phyloP scores from a whole-genome alignment of 139 green algal genomes.

The Microglena sp. region DNA sequence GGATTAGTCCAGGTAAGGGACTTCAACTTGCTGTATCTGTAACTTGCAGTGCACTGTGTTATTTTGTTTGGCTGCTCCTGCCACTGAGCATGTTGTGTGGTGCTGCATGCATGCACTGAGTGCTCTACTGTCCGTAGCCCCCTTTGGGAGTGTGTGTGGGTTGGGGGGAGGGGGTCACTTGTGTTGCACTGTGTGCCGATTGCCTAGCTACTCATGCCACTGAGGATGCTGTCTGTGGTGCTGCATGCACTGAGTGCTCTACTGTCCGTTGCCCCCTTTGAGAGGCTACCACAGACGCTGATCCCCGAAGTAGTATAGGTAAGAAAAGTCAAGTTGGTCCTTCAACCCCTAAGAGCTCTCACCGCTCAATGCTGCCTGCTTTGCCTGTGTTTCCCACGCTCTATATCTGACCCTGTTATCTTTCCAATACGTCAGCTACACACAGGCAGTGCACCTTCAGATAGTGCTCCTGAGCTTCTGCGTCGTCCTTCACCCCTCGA shows the following conservation, averaged over 20 bases:
- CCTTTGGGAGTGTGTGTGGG: too few species aligned
- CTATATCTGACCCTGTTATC: too few species aligned
- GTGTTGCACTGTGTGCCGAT: not conserved
- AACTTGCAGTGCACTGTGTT: not conserved
- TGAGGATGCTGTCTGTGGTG: not conserved
- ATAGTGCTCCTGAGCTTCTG: not conserved
- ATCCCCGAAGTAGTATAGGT: conserved; percentile 14
- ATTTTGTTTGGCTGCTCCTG: not conserved
- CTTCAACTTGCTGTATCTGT: too few species aligned
- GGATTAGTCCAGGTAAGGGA: not conserved
- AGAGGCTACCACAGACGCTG: conserved; percentile 41
- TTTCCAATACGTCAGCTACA: too few species aligned
- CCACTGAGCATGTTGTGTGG: not conserved
- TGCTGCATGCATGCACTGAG: too few species aligned
- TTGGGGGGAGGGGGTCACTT: too few species aligned
- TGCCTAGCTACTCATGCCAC: not conserved
- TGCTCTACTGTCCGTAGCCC: not conserved
- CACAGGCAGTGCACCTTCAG: not conserved
- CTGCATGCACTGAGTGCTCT: not conserved
- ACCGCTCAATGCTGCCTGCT: not conserved
- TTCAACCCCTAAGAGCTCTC: not conserved
- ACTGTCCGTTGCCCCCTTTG: conserved; percentile 18
- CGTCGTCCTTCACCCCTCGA: not conserved
- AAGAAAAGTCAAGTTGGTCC: not conserved
- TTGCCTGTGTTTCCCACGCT: too few species aligned